phyloP scores from a whole-genome alignment of 352 stramenopile genomes.

The Phytophthora litchii region DNA sequence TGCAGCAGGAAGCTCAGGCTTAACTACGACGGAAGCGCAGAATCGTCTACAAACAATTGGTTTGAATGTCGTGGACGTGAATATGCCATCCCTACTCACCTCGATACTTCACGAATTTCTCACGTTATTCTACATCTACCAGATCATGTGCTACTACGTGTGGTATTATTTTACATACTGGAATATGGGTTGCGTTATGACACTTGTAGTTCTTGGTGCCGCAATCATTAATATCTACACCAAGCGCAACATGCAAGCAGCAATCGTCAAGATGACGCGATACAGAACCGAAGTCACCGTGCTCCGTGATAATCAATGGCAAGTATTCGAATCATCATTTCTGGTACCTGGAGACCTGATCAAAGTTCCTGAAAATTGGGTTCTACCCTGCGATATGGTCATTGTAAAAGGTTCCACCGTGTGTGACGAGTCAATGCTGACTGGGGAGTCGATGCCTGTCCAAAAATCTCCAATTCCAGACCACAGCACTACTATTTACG shows the following conservation, averaged over 20 bases:
- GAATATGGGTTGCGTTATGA: slow-evolving; percentile 49
- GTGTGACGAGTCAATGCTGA: slow-evolving; percentile 60
- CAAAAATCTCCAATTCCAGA: slow-evolving; percentile 67
- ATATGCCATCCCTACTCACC: slow-evolving; percentile 42
- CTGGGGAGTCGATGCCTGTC: slow-evolving; percentile 74
- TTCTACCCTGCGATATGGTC: slow-evolving; percentile 60
- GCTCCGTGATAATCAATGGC: slow-evolving; percentile 46
- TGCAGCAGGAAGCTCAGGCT: slow-evolving; percentile 8
- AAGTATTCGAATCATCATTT: slow-evolving; percentile 31
- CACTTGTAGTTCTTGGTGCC: slow-evolving; percentile 37
- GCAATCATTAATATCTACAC: slow-evolving; percentile 52
- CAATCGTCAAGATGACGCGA: slow-evolving; percentile 51
- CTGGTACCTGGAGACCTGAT: slow-evolving; percentile 60
- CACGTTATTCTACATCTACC: slow-evolving; percentile 56
- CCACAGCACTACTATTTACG: slow-evolving; percentile 40
- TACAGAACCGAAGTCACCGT: slow-evolving; percentile 59
- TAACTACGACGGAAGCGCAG: slow-evolving; percentile 17
- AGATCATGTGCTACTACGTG: slow-evolving; percentile 64
- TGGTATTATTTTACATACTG: slow-evolving; percentile 68
- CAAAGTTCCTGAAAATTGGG: slow-evolving; percentile 51
- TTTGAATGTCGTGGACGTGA: slow-evolving; percentile 41
- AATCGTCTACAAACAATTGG: slow-evolving; percentile 34
- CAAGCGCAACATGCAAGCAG: slow-evolving; percentile 47
- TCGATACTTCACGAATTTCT: slow-evolving; percentile 47
- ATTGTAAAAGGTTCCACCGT: slow-evolving; percentile 54